These are phyloP conservation scores for Nelumbo lutea DNA, from an alignment of 164 flowering plant genomes.

Conservation along the genomic window DNA sequence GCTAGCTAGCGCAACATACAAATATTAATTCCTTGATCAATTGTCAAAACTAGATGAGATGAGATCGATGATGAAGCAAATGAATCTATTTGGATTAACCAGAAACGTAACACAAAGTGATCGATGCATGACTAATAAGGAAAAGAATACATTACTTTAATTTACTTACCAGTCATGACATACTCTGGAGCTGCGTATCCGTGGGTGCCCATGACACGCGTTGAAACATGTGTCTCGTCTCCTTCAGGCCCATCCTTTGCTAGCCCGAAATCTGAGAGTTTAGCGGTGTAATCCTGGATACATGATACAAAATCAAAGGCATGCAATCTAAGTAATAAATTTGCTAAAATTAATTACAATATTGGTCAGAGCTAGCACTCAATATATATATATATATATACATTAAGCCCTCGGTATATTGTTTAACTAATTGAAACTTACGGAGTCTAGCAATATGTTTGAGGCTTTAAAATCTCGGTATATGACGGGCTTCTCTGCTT, in stretches of 20 bases:
- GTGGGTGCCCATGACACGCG: background rate
- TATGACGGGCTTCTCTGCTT: background rate
- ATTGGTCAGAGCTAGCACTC: no score
- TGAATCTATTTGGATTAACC: no score
- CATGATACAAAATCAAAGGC: background rate
- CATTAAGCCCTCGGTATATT: no score
- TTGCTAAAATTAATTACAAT: no score
- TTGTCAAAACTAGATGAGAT: no score
- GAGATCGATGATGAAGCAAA: no score
- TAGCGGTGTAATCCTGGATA: background rate
- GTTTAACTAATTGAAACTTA: constrained; percentile 14
- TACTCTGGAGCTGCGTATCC: background rate
- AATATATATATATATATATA: no score
- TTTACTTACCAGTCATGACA: background rate
- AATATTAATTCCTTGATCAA: no score
- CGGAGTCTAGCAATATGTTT: constrained; percentile 57
- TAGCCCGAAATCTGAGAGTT: background rate
- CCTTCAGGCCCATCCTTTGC: background rate
- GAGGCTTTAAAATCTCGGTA: background rate
- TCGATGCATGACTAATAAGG: no score
- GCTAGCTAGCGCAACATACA: no score
- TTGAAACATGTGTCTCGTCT: background rate
- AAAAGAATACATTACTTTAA: background rate
- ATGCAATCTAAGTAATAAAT: no score
- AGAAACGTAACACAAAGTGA: no score